Base-by-base conservation (phyloP, 108 stramenopile species). In the Discostella stelligeroides region DNA sequence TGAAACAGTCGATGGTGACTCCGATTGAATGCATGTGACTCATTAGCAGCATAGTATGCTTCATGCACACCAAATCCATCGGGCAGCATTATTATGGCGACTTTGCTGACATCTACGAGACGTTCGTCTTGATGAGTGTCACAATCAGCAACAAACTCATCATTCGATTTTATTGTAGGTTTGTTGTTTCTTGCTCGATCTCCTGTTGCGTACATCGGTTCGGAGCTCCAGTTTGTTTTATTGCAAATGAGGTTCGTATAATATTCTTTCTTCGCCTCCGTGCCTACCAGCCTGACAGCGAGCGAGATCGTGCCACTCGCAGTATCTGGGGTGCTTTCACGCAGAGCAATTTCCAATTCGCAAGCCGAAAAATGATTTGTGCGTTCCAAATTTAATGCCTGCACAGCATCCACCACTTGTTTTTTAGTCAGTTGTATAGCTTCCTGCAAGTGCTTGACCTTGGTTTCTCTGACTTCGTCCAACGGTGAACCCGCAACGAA, bases 11-110 rank as follows among this genome's bases (percentile, higher is more conserved):
- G 47, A 61, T 74, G 73, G 28, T 50, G 64, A 37, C 65, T 56
- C 27, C 27, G 18, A 4, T 15, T 24, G 27, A 60, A 20, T 28
- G 28, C 64, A 47, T 30, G 37, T n/a, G 53, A 50, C 63, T 72
- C 29, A 37, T 12, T 42, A 10, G 12, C 34, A 14, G 12, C 46
- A 20, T 34, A 7, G 60, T 23, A 60, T n/a, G 63, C 43, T 38
- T 73, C 73, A 14, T 39, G 56, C 15, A 73, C 42, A 39, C 73
- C 73, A 53, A 74, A 74, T 41, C 73, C 65, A 66, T 74, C 59
- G 4, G 73, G 73, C 43, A 74, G 48, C 39, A 41, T 60, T 60
- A 48, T 49, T 11, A 74, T 28, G 2, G 8, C 2, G 58, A 66
- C 15, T 18, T 28, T 34, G 30, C 48, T 57, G 8, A 66, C 59